Evolutionary conservation across 176 grass and related monocot genomes (phyloP).

Genomic region (Carex scoparia): DNA sequence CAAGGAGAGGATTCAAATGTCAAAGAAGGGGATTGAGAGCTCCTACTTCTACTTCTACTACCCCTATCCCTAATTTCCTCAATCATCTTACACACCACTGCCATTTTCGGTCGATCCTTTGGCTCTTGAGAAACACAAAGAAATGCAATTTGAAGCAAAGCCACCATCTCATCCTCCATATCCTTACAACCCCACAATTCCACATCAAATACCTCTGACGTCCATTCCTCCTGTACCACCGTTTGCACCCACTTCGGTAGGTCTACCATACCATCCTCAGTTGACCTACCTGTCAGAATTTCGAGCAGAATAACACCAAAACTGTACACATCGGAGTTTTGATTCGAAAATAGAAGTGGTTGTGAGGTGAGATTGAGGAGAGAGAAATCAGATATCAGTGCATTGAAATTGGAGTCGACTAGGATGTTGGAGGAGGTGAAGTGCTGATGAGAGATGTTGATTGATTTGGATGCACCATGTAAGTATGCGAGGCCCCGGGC

Average conservation of each 20-base stretch:
- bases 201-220: slow-evolving; percentile 73
- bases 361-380: slow-evolving; percentile 57
- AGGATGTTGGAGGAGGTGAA: slow-evolving; percentile 87
- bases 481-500: slow-evolving; percentile 78
- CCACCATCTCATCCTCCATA: slow-evolving; percentile 82
- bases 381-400: slow-evolving; percentile 65
- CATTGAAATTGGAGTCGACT: slow-evolving; percentile 41
- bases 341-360: slow-evolving; percentile 9
- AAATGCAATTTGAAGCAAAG: slow-evolving; percentile 79
- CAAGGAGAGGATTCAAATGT: slow-evolving; percentile 53
- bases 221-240: slow-evolving; percentile 54
- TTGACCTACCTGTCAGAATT: slow-evolving; percentile 55
- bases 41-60: slow-evolving; percentile 50
- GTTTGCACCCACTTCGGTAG: slow-evolving; percentile 54
- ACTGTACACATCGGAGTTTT: slow-evolving; percentile 52
- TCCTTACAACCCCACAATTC: slow-evolving; percentile 57
- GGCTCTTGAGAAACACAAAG: slow-evolving; percentile 57
- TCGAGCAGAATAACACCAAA: slow-evolving; percentile 79
- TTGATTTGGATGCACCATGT: slow-evolving; percentile 40
- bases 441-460: slow-evolving; percentile 52
- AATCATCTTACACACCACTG: slow-evolving; percentile 84
- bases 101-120: slow-evolving; percentile 60
- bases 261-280: slow-evolving; percentile 36
- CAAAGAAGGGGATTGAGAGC: slow-evolving; percentile 53
- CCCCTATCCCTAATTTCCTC: slow-evolving; percentile 84